Conservation (phyloP, 257 asterid species). For the Ajuga chamaepitys region DNA sequence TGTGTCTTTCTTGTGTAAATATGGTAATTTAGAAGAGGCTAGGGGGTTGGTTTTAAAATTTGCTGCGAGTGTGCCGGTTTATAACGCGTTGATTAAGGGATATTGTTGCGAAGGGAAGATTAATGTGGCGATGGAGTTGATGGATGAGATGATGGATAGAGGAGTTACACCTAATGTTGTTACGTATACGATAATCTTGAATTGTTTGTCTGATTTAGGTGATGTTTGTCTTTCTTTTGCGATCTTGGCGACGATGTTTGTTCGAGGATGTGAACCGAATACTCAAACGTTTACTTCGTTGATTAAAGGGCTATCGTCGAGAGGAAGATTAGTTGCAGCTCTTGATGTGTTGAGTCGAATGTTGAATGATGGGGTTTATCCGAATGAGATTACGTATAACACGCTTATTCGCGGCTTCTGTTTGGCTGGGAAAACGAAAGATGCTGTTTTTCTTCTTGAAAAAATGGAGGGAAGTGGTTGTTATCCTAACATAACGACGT, state of each 20-base stretch:
- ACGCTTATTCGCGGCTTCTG: conserved; percentile 64
- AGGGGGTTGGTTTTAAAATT: conserved; percentile 46
- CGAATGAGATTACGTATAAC: conserved; percentile 68
- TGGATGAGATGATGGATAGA: conserved; percentile 51
- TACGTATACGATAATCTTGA: conserved; percentile 50
- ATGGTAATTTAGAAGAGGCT: conserved; percentile 55
- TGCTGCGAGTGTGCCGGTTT: conserved; percentile 45
- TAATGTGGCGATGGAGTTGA: conserved; percentile 44
- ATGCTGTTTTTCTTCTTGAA: conserved; percentile 35
- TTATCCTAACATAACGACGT: conserved; percentile 51
- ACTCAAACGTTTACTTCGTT: conserved; percentile 65
- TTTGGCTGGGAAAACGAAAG: conserved; percentile 45
- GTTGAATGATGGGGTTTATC: conserved; percentile 46
- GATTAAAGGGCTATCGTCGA: conserved; percentile 55
- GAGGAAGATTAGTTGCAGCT: conserved; percentile 55
- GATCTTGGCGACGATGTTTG: conserved; percentile 64
- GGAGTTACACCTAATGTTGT: conserved; percentile 58
- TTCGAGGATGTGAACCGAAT: conserved; percentile 61
- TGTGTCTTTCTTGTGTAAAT: conserved; percentile 63
- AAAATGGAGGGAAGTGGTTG: conserved; percentile 54
- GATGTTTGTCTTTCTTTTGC: conserved; percentile 42
- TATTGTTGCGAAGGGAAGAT: conserved; percentile 42
- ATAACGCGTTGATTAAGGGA: conserved; percentile 66
- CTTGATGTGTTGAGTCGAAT: conserved; percentile 44
- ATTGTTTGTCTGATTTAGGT: conserved; percentile 48